phyloP scores from a whole-genome alignment of 1,284 basidiomycete genomes.

The Quambalaria eucalypti region DNA sequence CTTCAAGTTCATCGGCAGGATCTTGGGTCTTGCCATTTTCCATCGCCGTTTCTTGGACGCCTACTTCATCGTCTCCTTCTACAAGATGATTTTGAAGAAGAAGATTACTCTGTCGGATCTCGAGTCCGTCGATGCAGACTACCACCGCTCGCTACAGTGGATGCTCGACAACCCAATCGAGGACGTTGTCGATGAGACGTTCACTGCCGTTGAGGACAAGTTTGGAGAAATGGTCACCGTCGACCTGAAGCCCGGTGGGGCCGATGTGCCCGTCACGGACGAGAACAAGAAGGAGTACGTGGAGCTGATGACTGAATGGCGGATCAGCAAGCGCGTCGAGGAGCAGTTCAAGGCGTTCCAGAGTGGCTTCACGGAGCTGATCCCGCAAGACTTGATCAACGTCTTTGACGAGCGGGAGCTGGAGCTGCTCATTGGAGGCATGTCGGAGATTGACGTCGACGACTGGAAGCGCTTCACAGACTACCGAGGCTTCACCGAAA shows the following conservation, averaged over 20 bases:
- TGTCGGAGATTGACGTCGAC: constrained; percentile 86
- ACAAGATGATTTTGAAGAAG: constrained; percentile 72
- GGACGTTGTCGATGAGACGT: constrained; percentile 45
- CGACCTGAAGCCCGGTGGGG: constrained; percentile 80
- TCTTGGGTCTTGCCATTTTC: constrained; percentile 90
- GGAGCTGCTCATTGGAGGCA: constrained; percentile 84
- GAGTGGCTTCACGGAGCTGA: constrained; percentile 86
- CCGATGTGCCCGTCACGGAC: constrained; percentile 77
- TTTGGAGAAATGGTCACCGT: constrained; percentile 94
- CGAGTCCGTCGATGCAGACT: constrained; percentile 47
- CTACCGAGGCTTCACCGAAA: constrained; percentile 53
- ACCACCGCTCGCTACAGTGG: constrained; percentile 87
- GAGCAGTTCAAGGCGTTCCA: constrained; percentile 95
- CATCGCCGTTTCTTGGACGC: constrained; percentile 96
- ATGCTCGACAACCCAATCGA: constrained; percentile 56
- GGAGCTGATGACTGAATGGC: constrained; percentile 84
- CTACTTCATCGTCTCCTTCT: constrained; percentile 97
- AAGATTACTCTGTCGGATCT: constrained; percentile 44
- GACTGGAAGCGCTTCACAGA: constrained; percentile 60
- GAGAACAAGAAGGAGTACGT: constrained; percentile 99
- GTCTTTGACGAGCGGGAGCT: constrained; percentile 98
- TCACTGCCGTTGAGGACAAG: constrained; percentile 71
- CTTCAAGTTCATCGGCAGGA: constrained; percentile 97
- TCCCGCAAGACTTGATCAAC: constrained; percentile 86
- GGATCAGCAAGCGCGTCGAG: constrained; percentile 80